Percentiles rank a stretch among this genome's conserved stretches.
These are phyloP conservation scores for Candida palmyrensis DNA, from an alignment of 805 yeast species.

Conservation along the genomic window DNA sequence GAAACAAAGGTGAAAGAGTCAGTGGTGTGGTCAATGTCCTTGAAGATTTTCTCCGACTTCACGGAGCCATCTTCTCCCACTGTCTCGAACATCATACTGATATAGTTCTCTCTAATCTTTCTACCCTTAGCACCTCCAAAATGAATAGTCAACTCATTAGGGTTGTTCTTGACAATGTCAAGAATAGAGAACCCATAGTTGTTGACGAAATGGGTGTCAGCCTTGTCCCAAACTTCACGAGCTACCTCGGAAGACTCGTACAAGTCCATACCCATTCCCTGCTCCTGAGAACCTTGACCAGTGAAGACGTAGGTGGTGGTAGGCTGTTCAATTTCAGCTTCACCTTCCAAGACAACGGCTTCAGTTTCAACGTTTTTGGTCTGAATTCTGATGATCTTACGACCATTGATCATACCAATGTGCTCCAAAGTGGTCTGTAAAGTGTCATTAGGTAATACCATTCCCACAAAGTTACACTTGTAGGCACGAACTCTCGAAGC, in stretches of 20 bases:
- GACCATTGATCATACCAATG: constrained; percentile 98
- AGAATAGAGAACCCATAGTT: constrained; percentile 97
- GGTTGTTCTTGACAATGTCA: constrained; percentile 93
- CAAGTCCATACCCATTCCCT: constrained; percentile 99
- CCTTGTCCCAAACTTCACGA: constrained; percentile 94
- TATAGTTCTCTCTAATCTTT: constrained; percentile 88
- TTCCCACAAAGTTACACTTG: constrained; percentile 85
- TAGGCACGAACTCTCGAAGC: constrained; percentile 94
- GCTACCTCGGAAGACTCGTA: constrained; percentile 90
- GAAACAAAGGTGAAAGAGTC: constrained; percentile 85
- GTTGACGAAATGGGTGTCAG: constrained; percentile 85
- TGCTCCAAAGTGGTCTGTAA: constrained; percentile 87
- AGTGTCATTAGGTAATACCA: constrained; percentile 95
- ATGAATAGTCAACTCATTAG: constrained; percentile 90
- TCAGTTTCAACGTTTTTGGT: constrained; percentile 80
- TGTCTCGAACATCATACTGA: constrained; percentile 96
- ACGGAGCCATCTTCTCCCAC: constrained; percentile 78
- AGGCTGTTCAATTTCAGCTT: constrained; percentile 99
- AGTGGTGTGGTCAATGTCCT: constrained; percentile 76
- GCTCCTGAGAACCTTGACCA: constrained; percentile 99
- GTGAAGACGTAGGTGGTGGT: constrained; percentile 95
- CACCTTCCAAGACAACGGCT: constrained; percentile 77
- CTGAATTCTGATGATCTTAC: constrained; percentile 92
- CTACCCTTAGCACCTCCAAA: constrained; percentile 98
- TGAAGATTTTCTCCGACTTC: constrained; percentile 91